Evolutionary conservation across 805 yeast genomes (phyloP).

Genomic region (Millerozyma acaciae): DNA sequence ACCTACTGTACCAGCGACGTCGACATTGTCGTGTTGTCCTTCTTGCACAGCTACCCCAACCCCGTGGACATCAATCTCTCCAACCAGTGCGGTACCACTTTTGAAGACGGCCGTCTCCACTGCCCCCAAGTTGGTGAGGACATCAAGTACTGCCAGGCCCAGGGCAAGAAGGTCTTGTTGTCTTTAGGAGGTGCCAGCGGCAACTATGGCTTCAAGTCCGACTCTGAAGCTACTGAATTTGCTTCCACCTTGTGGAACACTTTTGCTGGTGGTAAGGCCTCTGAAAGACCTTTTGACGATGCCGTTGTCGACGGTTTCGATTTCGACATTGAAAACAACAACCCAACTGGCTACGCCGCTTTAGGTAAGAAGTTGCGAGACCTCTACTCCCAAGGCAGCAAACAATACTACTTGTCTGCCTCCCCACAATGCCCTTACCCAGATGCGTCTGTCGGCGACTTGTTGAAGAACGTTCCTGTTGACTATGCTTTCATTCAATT

Average conservation of each 20-base stretch:
- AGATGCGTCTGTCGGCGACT: slow-evolving; percentile 44
- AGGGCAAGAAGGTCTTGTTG: slow-evolving; percentile 69
- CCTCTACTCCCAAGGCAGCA: slow-evolving; percentile 22
- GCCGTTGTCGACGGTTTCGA: slow-evolving; percentile 33
- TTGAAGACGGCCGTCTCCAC: slow-evolving; percentile 37
- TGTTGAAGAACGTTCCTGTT: slow-evolving; percentile 48
- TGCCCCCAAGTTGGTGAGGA: slow-evolving; percentile 46
- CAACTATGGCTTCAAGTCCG: slow-evolving; percentile 47
- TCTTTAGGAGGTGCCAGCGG: slow-evolving; percentile 52
- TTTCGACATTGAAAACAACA: slow-evolving; percentile 25
- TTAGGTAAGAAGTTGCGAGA: slow-evolving; percentile 24
- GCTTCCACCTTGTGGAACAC: slow-evolving; percentile 38
- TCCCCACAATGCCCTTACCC: slow-evolving; percentile 93
- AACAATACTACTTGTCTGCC: slow-evolving; percentile 71
- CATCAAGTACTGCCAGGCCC: slow-evolving; percentile 65
- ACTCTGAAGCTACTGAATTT: slow-evolving; percentile 51
- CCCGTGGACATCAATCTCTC: slow-evolving; percentile 16
- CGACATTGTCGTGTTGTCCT: slow-evolving; percentile 69
- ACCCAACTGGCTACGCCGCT: slow-evolving; percentile 20
- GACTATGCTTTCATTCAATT: slow-evolving; percentile 86
- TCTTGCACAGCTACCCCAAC: slow-evolving; percentile 56
- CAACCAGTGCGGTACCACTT: slow-evolving; percentile 20
- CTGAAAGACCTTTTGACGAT: slow-evolving; percentile 21
- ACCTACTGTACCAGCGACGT: slow-evolving; percentile 60
- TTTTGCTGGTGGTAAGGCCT: slow-evolving; percentile 22